phyloP scores from a whole-genome alignment of 2,329 filamentous ascomycete species.

The Exophiala viscosa region DNA sequence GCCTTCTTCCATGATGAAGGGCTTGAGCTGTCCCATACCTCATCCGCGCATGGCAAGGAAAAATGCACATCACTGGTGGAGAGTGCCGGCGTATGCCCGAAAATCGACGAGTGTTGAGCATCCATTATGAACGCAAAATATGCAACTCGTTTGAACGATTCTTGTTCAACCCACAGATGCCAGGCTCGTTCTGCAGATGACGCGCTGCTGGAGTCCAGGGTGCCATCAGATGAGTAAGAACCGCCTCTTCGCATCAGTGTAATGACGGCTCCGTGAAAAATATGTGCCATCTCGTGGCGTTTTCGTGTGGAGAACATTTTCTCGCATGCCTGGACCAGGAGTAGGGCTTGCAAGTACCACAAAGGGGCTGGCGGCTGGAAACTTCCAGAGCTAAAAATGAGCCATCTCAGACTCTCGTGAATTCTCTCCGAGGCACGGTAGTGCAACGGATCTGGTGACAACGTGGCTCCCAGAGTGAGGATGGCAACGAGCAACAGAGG shows the following conservation, averaged over 20 bases:
- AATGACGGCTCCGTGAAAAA: constrained; percentile 32
- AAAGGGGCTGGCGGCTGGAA: constrained; percentile 32
- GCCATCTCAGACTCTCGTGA: constrained; percentile 28
- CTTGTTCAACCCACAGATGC: constrained; percentile 30
- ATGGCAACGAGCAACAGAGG: constrained; percentile 31
- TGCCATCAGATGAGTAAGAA: constrained; percentile 8
- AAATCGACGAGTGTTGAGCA: constrained; percentile 32
- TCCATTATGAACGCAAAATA: constrained; percentile 34
- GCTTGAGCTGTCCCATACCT: constrained; percentile 28
- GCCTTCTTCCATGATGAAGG: constrained; percentile 27
- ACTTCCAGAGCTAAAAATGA: constrained; percentile 27
- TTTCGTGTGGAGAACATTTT: constrained; percentile 32
- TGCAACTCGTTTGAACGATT: constrained; percentile 30
- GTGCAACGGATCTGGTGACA: constrained; percentile 26
- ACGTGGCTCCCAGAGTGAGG: constrained; percentile 29
- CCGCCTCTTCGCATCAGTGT: constrained; percentile 24
- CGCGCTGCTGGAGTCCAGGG: constrained; percentile 1
- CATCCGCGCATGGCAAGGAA: constrained; percentile 29
- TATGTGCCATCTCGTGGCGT: constrained; percentile 31
- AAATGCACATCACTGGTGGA: constrained; percentile 31
- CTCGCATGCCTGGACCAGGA: constrained; percentile 30
- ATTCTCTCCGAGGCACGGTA: constrained; percentile 26
- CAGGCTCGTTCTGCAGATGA: constrained; percentile 12
- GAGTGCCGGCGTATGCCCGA: constrained; percentile 30
- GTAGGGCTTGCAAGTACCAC: constrained; percentile 31